phyloP scores from a whole-genome alignment of 768 basidiomycete species.

The Amyloporia xantha region DNA sequence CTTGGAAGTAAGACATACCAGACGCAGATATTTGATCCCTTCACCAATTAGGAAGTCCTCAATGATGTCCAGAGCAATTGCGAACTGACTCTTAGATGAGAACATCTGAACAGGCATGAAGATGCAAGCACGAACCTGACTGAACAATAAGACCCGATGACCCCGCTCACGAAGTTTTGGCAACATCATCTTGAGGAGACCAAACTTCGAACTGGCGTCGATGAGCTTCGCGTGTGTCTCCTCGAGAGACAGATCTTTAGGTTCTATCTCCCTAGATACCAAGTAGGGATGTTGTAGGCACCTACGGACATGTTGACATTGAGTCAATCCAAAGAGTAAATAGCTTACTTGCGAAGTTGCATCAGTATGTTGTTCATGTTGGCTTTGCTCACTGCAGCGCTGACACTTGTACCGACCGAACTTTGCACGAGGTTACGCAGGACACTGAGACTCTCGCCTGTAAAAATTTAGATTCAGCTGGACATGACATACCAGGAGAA shows the following conservation, averaged over 20 bases:
- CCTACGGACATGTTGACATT: conserved; percentile 30
- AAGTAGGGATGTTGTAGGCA: conserved; percentile 92
- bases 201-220: conserved; percentile 80
- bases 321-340: neutral
- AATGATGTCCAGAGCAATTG: conserved; percentile 77
- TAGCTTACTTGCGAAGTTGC: conserved; percentile 75
- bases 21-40: conserved; percentile 68
- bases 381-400: conserved; percentile 34
- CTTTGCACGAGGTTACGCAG: conserved; percentile 53
- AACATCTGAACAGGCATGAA: neutral
- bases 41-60: conserved; percentile 88
- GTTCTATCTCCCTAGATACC: conserved; percentile 74
- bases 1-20: conserved; percentile 40
- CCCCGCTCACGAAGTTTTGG: conserved; percentile 81
- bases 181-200: conserved; percentile 66
- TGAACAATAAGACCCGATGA: conserved; percentile 87
- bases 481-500: conserved; percentile 14
- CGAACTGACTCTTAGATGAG: conserved; percentile 48
- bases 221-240: conserved; percentile 78
- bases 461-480: neutral
- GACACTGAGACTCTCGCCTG: conserved; percentile 67
- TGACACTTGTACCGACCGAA: conserved; percentile 25
- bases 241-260: conserved; percentile 42
- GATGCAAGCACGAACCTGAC: conserved; percentile 52
- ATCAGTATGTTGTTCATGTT: conserved; percentile 80